Percentiles rank a stretch among this genome's conserved stretches.
Evolutionary conservation across 257 asterid genomes (phyloP).

Genomic region (Nicotiana noctiflora): DNA sequence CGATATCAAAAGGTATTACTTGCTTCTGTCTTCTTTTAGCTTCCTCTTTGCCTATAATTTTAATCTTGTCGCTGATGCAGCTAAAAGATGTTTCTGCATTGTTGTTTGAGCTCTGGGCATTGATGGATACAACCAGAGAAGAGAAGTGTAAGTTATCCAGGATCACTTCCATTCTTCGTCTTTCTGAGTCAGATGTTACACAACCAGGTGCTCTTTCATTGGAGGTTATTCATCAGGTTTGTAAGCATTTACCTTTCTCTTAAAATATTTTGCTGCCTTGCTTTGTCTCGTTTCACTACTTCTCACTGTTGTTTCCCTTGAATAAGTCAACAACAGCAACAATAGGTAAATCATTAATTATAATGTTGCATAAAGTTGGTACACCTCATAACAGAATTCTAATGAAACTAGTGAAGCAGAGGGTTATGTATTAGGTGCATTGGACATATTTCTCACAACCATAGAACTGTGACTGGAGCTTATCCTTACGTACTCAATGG

Average conservation of each 20-base stretch:
- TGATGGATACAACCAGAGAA: constrained; percentile 19
- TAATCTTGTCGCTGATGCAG: not conserved
- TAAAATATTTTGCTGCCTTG: not conserved
- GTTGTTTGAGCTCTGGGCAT: constrained; percentile 16
- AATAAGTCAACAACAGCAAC: not conserved
- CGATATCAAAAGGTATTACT: constrained; percentile 2
- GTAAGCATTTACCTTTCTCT: not conserved
- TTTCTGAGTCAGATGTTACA: constrained; percentile 12
- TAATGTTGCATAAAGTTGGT: not conserved
- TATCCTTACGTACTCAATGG: no score
- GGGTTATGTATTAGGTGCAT: not conserved
- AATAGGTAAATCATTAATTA: not conserved
- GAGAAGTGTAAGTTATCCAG: constrained; percentile 8
- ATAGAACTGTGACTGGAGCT: not conserved
- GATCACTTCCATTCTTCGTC: constrained; percentile 9
- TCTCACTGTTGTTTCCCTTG: not conserved
- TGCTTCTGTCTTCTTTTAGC: not conserved
- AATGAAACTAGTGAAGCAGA: not conserved
- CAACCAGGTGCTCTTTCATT: constrained; percentile 7
- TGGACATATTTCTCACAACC: not conserved
- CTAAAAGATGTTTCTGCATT: constrained; percentile 11
- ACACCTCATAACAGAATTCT: not conserved
- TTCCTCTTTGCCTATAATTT: not conserved
- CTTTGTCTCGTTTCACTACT: not conserved
- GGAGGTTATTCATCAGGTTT: constrained; percentile 15